Percentiles rank a stretch among this genome's conserved stretches.
Conservation (phyloP, 768 basidiomycete genomes). For the Lentinus brumalis region DNA sequence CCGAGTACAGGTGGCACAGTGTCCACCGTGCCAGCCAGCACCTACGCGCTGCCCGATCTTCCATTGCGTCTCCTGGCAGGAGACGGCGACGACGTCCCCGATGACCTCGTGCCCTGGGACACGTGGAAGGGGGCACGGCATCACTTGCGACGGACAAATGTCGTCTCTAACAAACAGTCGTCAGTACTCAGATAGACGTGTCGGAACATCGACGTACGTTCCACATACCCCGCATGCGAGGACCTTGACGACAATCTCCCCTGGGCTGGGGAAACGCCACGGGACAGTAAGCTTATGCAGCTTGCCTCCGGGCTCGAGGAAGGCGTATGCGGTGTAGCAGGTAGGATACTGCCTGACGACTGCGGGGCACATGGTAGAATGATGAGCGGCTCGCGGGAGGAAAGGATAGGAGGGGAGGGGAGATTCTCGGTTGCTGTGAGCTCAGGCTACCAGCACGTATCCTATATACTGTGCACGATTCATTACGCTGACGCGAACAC, state of each 20-base stretch:
- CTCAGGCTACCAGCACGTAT: neutral
- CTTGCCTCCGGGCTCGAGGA: slow-evolving; percentile 25
- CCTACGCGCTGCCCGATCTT: slow-evolving; percentile 32
- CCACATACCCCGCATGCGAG: slow-evolving; percentile 31
- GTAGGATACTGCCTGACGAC: slow-evolving; percentile 13
- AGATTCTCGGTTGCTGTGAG: neutral
- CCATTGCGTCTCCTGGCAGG: slow-evolving; percentile 21
- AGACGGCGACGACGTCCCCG: slow-evolving; percentile 28
- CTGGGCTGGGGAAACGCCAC: slow-evolving; percentile 23
- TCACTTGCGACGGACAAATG: slow-evolving; percentile 17
- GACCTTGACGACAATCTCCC: slow-evolving; percentile 31
- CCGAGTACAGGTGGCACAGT: slow-evolving; percentile 26
- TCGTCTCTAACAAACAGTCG: slow-evolving; percentile 16
- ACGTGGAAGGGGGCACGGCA: slow-evolving; percentile 24
- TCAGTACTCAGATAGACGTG: neutral
- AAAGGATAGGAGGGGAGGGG: too few species aligned
- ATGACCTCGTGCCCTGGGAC: slow-evolving; percentile 33
- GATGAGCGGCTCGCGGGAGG: neutral
- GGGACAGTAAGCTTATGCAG: slow-evolving; percentile 25
- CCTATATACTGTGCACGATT: too few species aligned
- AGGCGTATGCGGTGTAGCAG: slow-evolving; percentile 23
- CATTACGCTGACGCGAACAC: too few species aligned
- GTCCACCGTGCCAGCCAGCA: slow-evolving; percentile 33
- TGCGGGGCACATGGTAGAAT: slow-evolving; percentile 7
- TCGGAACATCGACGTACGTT: slow-evolving; percentile 18